Evolutionary conservation across 2,329 filamentous ascomycete species (phyloP), one percentile per base, ranked within the genome.

Genomic region (Rutstroemia sp.): DNA sequence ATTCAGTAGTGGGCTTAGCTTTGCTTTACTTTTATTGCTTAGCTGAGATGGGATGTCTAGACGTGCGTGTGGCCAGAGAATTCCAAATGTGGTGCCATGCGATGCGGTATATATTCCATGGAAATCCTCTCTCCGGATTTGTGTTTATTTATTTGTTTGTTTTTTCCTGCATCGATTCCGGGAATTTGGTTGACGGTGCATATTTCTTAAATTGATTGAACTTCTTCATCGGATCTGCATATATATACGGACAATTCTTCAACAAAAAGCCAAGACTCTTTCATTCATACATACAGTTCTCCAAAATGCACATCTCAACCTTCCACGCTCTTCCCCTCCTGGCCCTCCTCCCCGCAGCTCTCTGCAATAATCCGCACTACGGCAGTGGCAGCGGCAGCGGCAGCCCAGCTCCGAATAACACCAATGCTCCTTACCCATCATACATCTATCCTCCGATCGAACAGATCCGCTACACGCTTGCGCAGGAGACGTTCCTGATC

Each of bases 391-490:
- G 7, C 37, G 37, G 37, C 10, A 39, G 3, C 37, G 37, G 37
- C 1, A 39, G 16, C 5, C 12, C 3, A 39, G 37, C 4, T 3
- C n/a, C 12, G 4, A 4, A 18, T 5, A 14, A 46, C 10, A 18
- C 2, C 2, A 2, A 27, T 2, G 4, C 14, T 9, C n/a, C 49
- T 8, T 14, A 16, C 6, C 14, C 8, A 27, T n/a, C 49, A 46
- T 47, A 53, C 14, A 37, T n/a, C 4, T 30, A 30, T 7, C 10
- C 27, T 7, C 27, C 46, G n/a, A 18, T 54, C 14, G 52, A 54
- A 41, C 52, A 54, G 34, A 54, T 54, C 18, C 52, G 52, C 38
- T 54, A 54, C 9, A 54, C 52, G 5, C 45, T 54, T 14, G 23
- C 45, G 27, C 12, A 38, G 5, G 52, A 54, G 14, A 54, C 52